These are phyloP conservation scores for Hordeum pubiflorum DNA, from an alignment of 202 grass and related monocot genomes.

Conservation along the genomic window DNA sequence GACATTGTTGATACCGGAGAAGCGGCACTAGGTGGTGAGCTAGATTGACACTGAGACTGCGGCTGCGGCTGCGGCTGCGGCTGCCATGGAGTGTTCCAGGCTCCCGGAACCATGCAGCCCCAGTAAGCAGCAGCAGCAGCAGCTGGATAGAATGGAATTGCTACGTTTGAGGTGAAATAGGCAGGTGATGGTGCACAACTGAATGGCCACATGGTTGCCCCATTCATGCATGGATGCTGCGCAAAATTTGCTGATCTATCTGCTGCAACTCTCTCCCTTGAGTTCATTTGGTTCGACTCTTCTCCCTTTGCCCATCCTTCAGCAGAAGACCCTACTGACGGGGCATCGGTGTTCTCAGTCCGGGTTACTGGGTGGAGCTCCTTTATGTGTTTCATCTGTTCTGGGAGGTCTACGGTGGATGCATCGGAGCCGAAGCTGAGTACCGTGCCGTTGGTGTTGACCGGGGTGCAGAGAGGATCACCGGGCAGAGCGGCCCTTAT, in stretches of 20 bases:
- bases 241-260: constrained; percentile 10
- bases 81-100: constrained; percentile 40
- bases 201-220: constrained; percentile 53
- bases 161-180: constrained; percentile 34
- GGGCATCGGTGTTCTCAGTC: constrained; percentile 31
- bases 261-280: constrained; percentile 23
- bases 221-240: constrained; percentile 43
- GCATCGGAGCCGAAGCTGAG: constrained; percentile 63
- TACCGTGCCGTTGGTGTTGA: constrained; percentile 55
- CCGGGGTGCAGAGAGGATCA: constrained; percentile 34
- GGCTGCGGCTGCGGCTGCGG: constrained; percentile 5
- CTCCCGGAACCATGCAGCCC: constrained; percentile 49
- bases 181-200: constrained; percentile 40
- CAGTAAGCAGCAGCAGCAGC: constrained; percentile 43
- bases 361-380: constrained; percentile 8
- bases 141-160: constrained; percentile 54
- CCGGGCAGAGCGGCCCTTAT: constrained; percentile 39
- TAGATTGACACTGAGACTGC: constrained; percentile 18
- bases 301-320: constrained; percentile 40
- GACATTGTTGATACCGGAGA: constrained; percentile 34
- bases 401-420: constrained; percentile 32
- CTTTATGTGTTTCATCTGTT: constrained; percentile 36
- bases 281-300: constrained; percentile 37
- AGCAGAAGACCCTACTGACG: constrained; percentile 29
- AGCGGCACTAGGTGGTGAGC: constrained; percentile 30